A percentile compares a stretch with the other conserved stretches of the same genome.
These are phyloP conservation scores for Xylaria flabelliformis DNA, from an alignment of 495 filamentous ascomycete species.

Conservation along the genomic window DNA sequence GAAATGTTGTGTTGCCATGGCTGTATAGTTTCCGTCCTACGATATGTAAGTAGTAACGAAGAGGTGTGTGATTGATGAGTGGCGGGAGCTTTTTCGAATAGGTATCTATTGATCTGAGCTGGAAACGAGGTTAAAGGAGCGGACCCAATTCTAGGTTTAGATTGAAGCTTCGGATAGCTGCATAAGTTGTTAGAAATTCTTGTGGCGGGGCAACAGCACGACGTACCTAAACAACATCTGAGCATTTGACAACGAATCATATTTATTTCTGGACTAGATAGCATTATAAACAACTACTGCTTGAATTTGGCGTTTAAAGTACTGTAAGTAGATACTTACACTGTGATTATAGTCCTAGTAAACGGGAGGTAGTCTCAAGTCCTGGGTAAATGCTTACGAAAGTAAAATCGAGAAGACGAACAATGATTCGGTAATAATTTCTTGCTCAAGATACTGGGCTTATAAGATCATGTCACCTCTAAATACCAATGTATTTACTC, in stretches of 20 bases:
- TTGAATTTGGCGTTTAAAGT: not conserved
- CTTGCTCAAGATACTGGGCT: constrained; percentile 4
- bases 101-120: not conserved
- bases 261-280: not conserved
- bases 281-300: not conserved
- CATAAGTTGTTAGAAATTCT: not conserved
- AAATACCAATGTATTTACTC: constrained; percentile 26
- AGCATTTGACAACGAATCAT: not conserved
- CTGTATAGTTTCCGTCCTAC: not conserved
- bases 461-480: constrained; percentile 19
- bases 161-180: not conserved
- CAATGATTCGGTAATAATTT: constrained; percentile 11
- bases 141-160: not conserved
- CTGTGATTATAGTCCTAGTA: not conserved
- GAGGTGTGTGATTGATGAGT: constrained; percentile 11
- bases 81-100: not conserved
- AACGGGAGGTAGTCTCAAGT: not conserved
- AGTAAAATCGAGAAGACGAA: not conserved
- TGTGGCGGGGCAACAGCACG: not conserved
- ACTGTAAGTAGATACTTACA: not conserved
- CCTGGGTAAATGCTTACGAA: not conserved
- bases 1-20: constrained; percentile 38
- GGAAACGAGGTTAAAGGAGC: not conserved
- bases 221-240: not conserved
- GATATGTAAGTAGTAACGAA: not conserved